phyloP scores from a whole-genome alignment of 2,329 filamentous ascomycete genomes.

The Sporothrix brunneoviolacea region DNA sequence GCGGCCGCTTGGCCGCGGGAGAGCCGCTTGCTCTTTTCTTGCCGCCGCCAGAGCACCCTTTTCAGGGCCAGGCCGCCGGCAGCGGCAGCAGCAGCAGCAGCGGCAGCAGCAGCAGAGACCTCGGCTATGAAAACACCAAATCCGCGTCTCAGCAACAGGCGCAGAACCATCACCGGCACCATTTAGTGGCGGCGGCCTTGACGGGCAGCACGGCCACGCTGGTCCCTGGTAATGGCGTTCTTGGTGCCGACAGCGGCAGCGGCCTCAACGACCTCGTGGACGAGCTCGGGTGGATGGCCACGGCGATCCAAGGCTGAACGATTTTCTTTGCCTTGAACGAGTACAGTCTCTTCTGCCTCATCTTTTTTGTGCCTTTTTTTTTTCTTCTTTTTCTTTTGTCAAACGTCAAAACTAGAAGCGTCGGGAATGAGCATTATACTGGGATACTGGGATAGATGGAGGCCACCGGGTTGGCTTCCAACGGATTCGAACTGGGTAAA shows the following conservation, averaged over 20 bases:
- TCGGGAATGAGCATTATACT: neutral
- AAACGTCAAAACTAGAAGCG: neutral
- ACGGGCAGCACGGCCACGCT: conserved; percentile 25
- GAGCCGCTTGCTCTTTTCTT: neutral
- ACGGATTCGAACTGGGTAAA: no score
- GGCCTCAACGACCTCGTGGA: conserved; percentile 27
- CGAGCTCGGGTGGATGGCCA: conserved; percentile 48
- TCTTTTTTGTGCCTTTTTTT: neutral
- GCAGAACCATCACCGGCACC: conserved; percentile 21
- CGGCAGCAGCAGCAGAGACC: conserved; percentile 15
- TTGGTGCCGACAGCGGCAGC: conserved; percentile 23
- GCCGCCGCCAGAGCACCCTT: neutral
- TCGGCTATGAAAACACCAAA: no score
- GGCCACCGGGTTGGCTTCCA: neutral
- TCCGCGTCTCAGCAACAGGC: neutral
- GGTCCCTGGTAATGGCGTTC: conserved; percentile 22
- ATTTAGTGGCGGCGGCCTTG: conserved; percentile 20
- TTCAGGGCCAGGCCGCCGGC: neutral
- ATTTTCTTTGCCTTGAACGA: neutral
- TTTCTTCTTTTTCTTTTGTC: neutral
- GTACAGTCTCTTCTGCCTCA: neutral
- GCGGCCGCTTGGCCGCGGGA: neutral
- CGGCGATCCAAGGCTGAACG: conserved; percentile 33
- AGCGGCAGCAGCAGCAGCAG: neutral
- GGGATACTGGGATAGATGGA: conserved; percentile 4